Base-by-base conservation (phyloP, 164 flowering plant species). In the Tetracentron sinense region DNA sequence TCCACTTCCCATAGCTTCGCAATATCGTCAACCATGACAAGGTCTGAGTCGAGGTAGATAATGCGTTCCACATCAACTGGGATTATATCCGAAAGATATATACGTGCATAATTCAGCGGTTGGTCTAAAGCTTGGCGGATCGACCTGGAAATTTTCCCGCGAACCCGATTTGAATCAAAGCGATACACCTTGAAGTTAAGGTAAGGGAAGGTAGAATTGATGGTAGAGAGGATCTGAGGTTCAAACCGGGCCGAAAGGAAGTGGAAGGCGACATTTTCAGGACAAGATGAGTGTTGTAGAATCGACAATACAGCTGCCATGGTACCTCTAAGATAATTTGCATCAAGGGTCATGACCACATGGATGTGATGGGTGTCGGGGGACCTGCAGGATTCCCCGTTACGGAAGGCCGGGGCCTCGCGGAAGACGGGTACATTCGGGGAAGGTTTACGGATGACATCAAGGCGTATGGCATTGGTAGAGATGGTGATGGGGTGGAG, bases 91-190 rank as follows among this genome's bases (percentile, higher is more conserved):
- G n/a, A n/a, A n/a, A n/a, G n/a, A 56, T 85, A 84, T 4, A 83
- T 81, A 17, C 95, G 75, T 2, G 95, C 95, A 44, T 88, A 86
- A 52, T 88, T 88, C 31, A 88, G 66, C 2, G 95, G 91, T 62
- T 84, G 89, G 57, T 88, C 95, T 14, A 88, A 47, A 0, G 91
- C 91, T 52, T 76, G 86, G 8, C 95, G 73, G 6, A 88, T 78
- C 0, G 95, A 88, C 57, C 69, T 80, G 8, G 94, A 88, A 22
- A 86, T 88, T 64, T 77, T 79, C 12, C 79, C 83, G 10, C 72
- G 71, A 2, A 88, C 84, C 27, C 75, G 68, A 35, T 51, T 69
- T 0, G 83, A 48, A 27, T 86, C 74, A 33, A 88, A 86, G 19
- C 62, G 78, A 63, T 88, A 80, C 0, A 84, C 71, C 47, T 68